Evolutionary conservation across 2,329 filamentous ascomycete species (phyloP).

Genomic region (Paracamarosporium sp.): DNA sequence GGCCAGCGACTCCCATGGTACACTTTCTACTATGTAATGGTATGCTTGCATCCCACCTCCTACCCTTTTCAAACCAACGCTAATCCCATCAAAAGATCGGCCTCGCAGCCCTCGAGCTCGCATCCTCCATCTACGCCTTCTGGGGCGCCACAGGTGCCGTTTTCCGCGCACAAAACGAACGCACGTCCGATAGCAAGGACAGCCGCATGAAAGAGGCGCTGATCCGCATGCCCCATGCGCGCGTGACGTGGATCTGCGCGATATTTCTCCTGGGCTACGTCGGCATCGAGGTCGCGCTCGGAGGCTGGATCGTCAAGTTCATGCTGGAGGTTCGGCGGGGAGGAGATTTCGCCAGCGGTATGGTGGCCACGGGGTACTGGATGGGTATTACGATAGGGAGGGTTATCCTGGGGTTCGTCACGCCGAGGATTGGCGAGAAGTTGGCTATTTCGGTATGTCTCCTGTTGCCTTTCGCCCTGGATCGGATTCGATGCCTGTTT

Average conservation of each 20-base stretch:
- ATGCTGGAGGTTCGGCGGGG: conserved; percentile 81
- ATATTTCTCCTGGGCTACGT: conserved; percentile 81
- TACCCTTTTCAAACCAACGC: background rate
- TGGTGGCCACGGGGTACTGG: conserved; percentile 84
- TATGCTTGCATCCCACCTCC: conserved; percentile 43
- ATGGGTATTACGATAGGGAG: conserved; percentile 79
- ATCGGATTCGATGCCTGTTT: too few species aligned
- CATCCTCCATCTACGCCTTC: conserved; percentile 63
- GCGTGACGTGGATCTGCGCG: conserved; percentile 76
- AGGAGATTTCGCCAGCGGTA: conserved; percentile 72
- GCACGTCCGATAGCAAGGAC: conserved; percentile 52
- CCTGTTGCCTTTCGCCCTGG: too few species aligned
- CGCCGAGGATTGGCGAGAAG: conserved; percentile 75
- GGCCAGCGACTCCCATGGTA: conserved; percentile 68
- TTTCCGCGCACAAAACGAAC: conserved; percentile 61
- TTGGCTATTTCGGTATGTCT: conserved; percentile 52
- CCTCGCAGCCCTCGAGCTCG: conserved; percentile 63
- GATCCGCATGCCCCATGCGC: conserved; percentile 51
- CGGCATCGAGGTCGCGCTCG: conserved; percentile 76
- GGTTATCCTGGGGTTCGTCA: conserved; percentile 77
- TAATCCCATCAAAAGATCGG: conserved; percentile 52
- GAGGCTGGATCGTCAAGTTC: conserved; percentile 85
- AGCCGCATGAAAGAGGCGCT: conserved; percentile 61
- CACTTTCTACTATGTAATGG: conserved; percentile 78
- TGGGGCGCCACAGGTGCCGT: conserved; percentile 66